These are phyloP conservation scores for Vitis vinifera DNA, from an alignment of 164 flowering plant species.

Conservation along the genomic window DNA sequence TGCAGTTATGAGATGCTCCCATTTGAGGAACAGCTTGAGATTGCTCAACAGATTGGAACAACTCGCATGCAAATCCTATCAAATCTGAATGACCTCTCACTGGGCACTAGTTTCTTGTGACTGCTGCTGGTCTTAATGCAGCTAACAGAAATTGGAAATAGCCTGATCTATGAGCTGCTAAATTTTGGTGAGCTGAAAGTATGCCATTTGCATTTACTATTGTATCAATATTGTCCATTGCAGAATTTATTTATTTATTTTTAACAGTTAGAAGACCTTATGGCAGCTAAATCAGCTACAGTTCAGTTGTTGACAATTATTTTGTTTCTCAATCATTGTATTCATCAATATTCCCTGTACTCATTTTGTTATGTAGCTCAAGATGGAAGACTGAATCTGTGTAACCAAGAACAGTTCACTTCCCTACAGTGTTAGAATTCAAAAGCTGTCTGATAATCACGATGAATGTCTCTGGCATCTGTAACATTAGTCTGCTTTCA, in stretches of 20 bases:
- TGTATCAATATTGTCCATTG: too few species aligned
- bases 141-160: background rate
- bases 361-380: background rate
- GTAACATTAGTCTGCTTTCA: too few species aligned
- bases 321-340: too few species aligned
- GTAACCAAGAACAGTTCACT: background rate
- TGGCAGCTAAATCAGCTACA: too few species aligned
- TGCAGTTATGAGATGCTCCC: conserved; percentile 89
- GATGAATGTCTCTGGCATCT: background rate
- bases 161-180: background rate
- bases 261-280: too few species aligned
- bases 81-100: conserved; percentile 73
- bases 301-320: too few species aligned
- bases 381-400: background rate
- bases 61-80: conserved; percentile 81
- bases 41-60: conserved; percentile 86
- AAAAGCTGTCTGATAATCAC: background rate
- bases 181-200: background rate
- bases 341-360: background rate
- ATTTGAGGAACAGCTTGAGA: conserved; percentile 84
- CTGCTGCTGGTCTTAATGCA: background rate
- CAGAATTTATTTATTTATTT: too few species aligned
- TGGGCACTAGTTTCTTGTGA: conserved; percentile 86
- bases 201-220: background rate
- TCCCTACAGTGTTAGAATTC: background rate